Percentiles rank a stretch among this genome's conserved stretches.
Conservation (phyloP, 2,329 filamentous ascomycete genomes). For the Domatiomyces globalis region DNA sequence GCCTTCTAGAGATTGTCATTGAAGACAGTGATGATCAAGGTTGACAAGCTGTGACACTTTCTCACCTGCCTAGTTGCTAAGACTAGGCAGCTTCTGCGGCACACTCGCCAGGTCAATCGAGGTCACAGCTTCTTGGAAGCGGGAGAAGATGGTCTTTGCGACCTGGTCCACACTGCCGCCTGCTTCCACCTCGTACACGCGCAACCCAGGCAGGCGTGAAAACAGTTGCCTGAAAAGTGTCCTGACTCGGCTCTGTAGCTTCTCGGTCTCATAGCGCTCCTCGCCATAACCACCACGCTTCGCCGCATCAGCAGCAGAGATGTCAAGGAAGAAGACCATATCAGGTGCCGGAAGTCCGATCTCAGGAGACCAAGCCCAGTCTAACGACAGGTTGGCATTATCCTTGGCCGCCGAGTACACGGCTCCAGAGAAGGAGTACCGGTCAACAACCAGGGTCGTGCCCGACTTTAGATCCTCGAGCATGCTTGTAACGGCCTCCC, state of each 20-base stretch:
- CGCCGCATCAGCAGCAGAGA: conserved; percentile 58
- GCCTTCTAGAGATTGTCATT: conserved; percentile 31
- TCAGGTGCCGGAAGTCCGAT: conserved; percentile 78
- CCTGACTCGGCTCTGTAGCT: conserved; percentile 68
- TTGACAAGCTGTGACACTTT: conserved; percentile 4
- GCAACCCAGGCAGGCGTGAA: conserved; percentile 30
- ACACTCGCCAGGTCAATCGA: conserved; percentile 18
- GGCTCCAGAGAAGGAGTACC: conserved; percentile 89
- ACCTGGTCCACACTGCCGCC: conserved; percentile 39
- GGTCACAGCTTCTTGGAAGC: conserved; percentile 1
- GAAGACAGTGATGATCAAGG: conserved; percentile 42
- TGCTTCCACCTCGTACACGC: conserved; percentile 43
- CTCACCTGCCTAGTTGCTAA: conserved; percentile 7
- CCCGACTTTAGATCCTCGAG: conserved; percentile 44
- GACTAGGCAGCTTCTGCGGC: conserved; percentile 22
- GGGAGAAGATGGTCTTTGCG: conserved; percentile 25
- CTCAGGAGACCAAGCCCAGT: conserved; percentile 76
- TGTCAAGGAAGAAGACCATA: conserved; percentile 71
- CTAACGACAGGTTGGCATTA: conserved; percentile 52
- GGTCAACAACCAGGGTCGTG: conserved; percentile 68
- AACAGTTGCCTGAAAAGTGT: conserved; percentile 52
- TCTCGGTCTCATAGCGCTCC: conserved; percentile 75
- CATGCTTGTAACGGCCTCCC: conserved; percentile 48
- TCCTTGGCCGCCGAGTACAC: conserved; percentile 86
- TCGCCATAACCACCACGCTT: conserved; percentile 72